Evolutionary conservation across 176 grass and related monocot genomes (phyloP).

Genomic region (Zea luxurians): DNA sequence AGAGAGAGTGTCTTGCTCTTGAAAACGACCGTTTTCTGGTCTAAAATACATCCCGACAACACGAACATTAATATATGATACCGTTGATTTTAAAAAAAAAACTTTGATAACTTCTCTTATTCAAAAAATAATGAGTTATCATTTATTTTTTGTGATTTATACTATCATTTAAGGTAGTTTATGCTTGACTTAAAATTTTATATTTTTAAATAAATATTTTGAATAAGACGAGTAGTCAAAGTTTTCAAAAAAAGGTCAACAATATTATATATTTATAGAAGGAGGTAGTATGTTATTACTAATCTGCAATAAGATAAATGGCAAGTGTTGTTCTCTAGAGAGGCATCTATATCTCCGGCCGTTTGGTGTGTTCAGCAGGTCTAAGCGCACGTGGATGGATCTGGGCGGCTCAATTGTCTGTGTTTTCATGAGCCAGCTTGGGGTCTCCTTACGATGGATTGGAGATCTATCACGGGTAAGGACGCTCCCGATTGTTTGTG

Average conservation of each 20-base stretch:
- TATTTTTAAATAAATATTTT: too few relatives aligned
- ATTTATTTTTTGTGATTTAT: too few relatives aligned
- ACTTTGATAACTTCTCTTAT: too few relatives aligned
- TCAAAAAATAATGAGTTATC: background rate
- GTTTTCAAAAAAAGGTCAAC: too few relatives aligned
- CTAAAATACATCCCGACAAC: conserved; percentile 42
- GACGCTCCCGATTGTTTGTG: background rate
- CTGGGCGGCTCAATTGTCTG: conserved; percentile 1
- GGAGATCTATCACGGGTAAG: background rate
- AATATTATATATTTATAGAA: too few relatives aligned
- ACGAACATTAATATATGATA: too few relatives aligned
- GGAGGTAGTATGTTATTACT: conserved; percentile 8
- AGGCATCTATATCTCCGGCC: conserved; percentile 14
- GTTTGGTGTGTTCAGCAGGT: background rate
- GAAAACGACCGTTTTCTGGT: conserved; percentile 50
- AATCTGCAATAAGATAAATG: conserved; percentile 28
- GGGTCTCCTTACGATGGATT: conserved; percentile 6
- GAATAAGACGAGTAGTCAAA: too few relatives aligned
- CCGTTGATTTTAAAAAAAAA: too few relatives aligned
- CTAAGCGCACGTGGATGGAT: background rate
- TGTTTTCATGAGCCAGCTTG: conserved; percentile 21
- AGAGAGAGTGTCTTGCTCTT: conserved; percentile 6
- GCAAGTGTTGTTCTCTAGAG: conserved; percentile 24
- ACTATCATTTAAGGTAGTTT: too few relatives aligned
- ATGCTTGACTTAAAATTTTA: too few relatives aligned